phyloP scores from a whole-genome alignment of 148 eudicot species.

The Rheum nobile region DNA sequence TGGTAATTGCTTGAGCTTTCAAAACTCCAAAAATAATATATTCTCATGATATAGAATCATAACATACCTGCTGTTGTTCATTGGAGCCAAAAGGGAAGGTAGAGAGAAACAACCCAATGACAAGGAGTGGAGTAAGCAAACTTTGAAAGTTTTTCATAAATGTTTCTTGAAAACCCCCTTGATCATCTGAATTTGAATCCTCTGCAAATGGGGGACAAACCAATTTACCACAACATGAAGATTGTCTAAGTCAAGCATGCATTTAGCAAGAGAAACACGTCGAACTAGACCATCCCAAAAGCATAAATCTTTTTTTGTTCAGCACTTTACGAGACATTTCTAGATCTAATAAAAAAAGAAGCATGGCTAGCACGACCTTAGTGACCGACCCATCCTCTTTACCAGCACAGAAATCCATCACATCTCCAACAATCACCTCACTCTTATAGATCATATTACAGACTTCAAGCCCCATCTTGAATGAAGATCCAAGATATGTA shows the following conservation, averaged over 20 bases:
- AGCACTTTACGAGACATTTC: not conserved
- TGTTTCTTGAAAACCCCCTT: conserved; percentile 40
- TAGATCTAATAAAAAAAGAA: not conserved
- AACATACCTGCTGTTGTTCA: conserved; percentile 60
- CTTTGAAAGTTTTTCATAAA: conserved; percentile 54
- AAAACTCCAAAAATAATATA: not conserved
- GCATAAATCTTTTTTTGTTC: not conserved
- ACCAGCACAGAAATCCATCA: not conserved
- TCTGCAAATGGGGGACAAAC: conserved; percentile 25
- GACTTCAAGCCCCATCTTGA: not conserved
- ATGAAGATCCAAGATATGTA: not conserved
- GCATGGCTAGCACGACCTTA: not conserved
- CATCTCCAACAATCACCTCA: not conserved
- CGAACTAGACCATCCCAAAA: not conserved
- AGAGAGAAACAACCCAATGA: conserved; percentile 48
- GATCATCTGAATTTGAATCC: conserved; percentile 52
- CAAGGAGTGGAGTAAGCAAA: conserved; percentile 43
- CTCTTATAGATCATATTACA: not conserved
- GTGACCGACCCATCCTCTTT: not conserved
- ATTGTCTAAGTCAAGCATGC: not conserved
- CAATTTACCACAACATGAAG: not conserved
- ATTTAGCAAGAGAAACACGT: not conserved
- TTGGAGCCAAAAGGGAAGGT: conserved; percentile 40
- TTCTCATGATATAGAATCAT: not conserved
- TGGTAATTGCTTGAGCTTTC: not conserved